Evolutionary conservation across 495 filamentous ascomycete species (phyloP), one percentile per base, ranked within the genome.

Genomic region (Recurvomyces mirabilis): DNA sequence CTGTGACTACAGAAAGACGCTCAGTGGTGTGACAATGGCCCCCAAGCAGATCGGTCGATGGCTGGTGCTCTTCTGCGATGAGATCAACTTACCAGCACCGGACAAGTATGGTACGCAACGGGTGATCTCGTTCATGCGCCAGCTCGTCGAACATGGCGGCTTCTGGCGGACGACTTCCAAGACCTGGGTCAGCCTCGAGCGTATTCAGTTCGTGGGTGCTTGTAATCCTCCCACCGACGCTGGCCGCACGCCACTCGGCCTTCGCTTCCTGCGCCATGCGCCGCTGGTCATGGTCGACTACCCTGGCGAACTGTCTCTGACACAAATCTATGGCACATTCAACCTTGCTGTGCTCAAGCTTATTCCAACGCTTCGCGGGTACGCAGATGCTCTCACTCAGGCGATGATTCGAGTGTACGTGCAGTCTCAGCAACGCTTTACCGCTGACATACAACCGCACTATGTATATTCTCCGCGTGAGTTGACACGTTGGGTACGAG

Each of bases 381-480:
- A 95, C 63, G 77, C 93, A 1, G 93, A 94, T 18, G 71, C 86
- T 17, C 78, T 99, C 29, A 99, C 91, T 1, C 93, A 93, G 64
- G 83, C 93, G 11, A 99, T 99, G 91, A 89, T 99, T 4, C 81
- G 85, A 51, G 81, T 99, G 60, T 99, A 96, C 57, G 62, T 88
- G 30, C 87, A 94, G 59, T 96, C 91, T 15, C 93, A 99, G 56
- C 68, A 82, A 53, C 74, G 83, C 42, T 99, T 99, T 58, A 96
- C 91, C 3, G 77, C 93, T 5, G 80, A 91, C 65, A 94, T 96
- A 30, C 91, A 96, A 56, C 91, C 91, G 4, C 91, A 99, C 56
- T 99, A 99, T 58, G 87, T 99, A 22, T 99, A 99, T 73, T 94
- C 87, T 60, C 91, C 91, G 63, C 83, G 91, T 78, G 91, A 99